Conservation (phyloP, 2,329 filamentous ascomycete species). For the Aspergillus pseudonomiae region DNA sequence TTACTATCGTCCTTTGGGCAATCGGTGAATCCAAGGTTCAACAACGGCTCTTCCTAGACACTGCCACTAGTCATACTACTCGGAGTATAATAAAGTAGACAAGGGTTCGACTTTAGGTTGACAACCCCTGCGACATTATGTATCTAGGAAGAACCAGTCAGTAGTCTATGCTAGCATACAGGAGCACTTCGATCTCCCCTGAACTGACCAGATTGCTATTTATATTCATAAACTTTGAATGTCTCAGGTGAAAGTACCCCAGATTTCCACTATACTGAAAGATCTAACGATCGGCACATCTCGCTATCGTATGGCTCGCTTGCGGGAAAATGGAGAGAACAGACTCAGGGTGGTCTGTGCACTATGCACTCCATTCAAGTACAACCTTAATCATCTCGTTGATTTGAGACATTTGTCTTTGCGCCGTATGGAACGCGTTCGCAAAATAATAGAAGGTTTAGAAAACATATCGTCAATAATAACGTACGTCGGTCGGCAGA, state of each 20-base stretch:
- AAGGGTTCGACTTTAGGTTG: background rate
- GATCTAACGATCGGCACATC: background rate
- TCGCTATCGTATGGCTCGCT: background rate
- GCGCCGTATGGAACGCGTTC: no score
- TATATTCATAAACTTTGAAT: background rate
- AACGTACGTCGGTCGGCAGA: background rate
- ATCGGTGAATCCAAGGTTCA: no score
- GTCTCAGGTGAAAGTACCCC: background rate
- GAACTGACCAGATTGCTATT: background rate
- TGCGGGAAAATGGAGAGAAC: background rate
- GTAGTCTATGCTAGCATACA: no score
- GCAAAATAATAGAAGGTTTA: background rate
- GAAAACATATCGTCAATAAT: background rate
- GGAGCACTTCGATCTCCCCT: no score
- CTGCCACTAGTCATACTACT: background rate
- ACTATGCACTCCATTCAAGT: background rate
- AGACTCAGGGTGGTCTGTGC: background rate
- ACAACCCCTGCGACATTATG: background rate
- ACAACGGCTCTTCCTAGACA: background rate
- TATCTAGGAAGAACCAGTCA: background rate
- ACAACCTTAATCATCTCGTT: background rate
- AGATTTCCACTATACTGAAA: background rate
- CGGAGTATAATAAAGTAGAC: background rate
- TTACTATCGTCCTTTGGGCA: no score
- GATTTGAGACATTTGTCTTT: background rate